These are phyloP conservation scores for Eurotiales sp. DNA, from an alignment of 2,329 filamentous ascomycete species.

Conservation along the genomic window DNA sequence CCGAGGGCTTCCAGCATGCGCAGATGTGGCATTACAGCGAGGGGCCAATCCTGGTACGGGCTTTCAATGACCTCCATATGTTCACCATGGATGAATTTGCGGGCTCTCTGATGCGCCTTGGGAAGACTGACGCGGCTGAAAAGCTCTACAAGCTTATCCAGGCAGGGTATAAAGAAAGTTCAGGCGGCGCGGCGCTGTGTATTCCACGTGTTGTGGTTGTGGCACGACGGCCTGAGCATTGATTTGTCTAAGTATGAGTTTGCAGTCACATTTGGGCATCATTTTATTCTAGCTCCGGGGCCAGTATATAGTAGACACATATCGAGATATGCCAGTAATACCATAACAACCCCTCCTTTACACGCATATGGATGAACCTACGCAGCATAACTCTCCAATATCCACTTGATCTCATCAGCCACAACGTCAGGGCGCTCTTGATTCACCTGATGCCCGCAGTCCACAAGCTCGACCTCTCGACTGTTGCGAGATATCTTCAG, in stretches of 20 bases:
- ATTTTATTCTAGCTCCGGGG: too few relatives aligned
- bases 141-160: slow-evolving; percentile 15
- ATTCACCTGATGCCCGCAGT: slow-evolving; percentile 38
- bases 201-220: slow-evolving; percentile 19
- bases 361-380: too few relatives aligned
- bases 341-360: too few relatives aligned
- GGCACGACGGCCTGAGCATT: not conserved
- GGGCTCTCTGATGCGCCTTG: slow-evolving; percentile 12
- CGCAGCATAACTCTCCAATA: slow-evolving; percentile 11
- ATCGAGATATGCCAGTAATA: too few relatives aligned
- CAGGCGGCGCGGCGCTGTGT: slow-evolving; percentile 17
- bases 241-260: too few relatives aligned
- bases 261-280: too few relatives aligned
- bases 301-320: too few relatives aligned
- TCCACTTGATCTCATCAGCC: slow-evolving; percentile 33
- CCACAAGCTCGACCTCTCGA: slow-evolving; percentile 27
- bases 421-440: slow-evolving; percentile 33
- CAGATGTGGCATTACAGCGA: slow-evolving; percentile 17
- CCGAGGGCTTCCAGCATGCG: slow-evolving; percentile 16
- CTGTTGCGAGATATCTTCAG: slow-evolving; percentile 27
- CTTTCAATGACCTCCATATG: slow-evolving; percentile 19
- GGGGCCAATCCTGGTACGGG: slow-evolving; percentile 14
- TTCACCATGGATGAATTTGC: slow-evolving; percentile 22
- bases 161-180: slow-evolving; percentile 15
- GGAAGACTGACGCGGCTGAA: slow-evolving; percentile 14